A percentile compares a stretch with the other conserved stretches of the same genome.
These are phyloP conservation scores for Epichloe sibirici DNA, from an alignment of 2,329 filamentous ascomycete species.

Conservation along the genomic window DNA sequence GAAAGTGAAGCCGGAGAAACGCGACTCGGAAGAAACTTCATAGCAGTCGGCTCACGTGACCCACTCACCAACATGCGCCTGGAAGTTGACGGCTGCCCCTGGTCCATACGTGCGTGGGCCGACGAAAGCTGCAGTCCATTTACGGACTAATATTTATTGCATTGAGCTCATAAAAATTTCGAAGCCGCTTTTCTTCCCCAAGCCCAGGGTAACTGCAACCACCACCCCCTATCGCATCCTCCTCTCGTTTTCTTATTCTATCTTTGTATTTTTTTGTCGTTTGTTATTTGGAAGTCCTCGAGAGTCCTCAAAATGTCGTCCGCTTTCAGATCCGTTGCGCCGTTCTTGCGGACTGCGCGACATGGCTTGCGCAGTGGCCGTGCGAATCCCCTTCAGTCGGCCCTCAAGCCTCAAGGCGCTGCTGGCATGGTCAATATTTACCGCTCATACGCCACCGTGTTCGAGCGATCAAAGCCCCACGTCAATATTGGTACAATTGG, in stretches of 20 bases:
- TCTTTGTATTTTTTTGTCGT: slow-evolving; percentile 11
- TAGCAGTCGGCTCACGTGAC: slow-evolving; percentile 5
- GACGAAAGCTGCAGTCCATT: not conserved
- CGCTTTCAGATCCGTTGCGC: slow-evolving; percentile 64
- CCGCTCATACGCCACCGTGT: slow-evolving; percentile 56
- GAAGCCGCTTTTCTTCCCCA: slow-evolving; percentile 10
- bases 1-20: too few species aligned
- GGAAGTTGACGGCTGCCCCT: slow-evolving; percentile 1
- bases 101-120: not conserved
- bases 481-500: slow-evolving; percentile 99
- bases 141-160: not conserved
- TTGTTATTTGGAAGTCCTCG: not conserved
- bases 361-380: slow-evolving; percentile 57
- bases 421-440: slow-evolving; percentile 53
- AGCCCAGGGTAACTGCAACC: slow-evolving; percentile 12
- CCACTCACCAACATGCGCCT: not conserved
- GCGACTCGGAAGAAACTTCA: not conserved
- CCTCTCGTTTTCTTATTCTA: slow-evolving; percentile 13
- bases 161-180: slow-evolving; percentile 26
- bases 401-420: slow-evolving; percentile 49
- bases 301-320: slow-evolving; percentile 54
- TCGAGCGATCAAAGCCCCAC: slow-evolving; percentile 87
- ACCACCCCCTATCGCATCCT: slow-evolving; percentile 8
- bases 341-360: slow-evolving; percentile 73
- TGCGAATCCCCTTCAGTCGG: slow-evolving; percentile 65